Evolutionary conservation across 768 basidiomycete genomes (phyloP), one percentile per base, ranked within the genome.

Genomic region (Suillus paluster): DNA sequence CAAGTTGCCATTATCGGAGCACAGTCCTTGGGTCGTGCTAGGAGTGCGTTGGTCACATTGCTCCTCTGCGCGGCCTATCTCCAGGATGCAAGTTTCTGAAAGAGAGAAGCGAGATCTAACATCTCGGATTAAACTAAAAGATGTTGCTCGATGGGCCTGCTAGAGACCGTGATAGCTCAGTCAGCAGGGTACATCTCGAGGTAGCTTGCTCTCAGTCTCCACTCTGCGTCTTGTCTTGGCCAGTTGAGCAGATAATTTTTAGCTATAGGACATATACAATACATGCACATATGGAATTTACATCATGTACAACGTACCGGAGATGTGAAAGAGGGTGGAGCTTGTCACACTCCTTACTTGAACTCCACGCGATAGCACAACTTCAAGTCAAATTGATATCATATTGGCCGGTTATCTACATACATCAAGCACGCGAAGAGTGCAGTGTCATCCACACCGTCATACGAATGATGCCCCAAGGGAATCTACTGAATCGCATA

Each of bases 401-500:
- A 27, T 10, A 38, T 10, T 38, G 36, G 17, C 23, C 12, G 39
- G 36, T 10, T 38, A 27, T 49, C 15, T 5, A 48, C 46, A 27
- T 27, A 49, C 27, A 30, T 27, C 5, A 49, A 9, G 25, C 49
- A 50, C 5, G 49, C 49, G 30, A 11, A 9, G 25, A 30, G 19
- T 30, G 10, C 5, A 30, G 27, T 19, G 19, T n/a, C 15, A 25
- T 48, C 46, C 46, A 27, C 4, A 27, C 19, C 30, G 27, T 50
- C 33, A 55, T 19, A 25, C 17, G 25, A 21, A 39, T 27, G 54
- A 39, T 39, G 8, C 25, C 17, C 10, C 25, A 19, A 25, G 17
- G 15, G n/a, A 19, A 19, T 46, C 30, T 61, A 73, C 42, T 66
- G 64, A 21, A 63, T 64, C 53, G 66, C 53, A 61, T 71, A 78